Evolutionary conservation across 2,329 filamentous ascomycete species (phyloP).

Genomic region (Orbilia quercus): DNA sequence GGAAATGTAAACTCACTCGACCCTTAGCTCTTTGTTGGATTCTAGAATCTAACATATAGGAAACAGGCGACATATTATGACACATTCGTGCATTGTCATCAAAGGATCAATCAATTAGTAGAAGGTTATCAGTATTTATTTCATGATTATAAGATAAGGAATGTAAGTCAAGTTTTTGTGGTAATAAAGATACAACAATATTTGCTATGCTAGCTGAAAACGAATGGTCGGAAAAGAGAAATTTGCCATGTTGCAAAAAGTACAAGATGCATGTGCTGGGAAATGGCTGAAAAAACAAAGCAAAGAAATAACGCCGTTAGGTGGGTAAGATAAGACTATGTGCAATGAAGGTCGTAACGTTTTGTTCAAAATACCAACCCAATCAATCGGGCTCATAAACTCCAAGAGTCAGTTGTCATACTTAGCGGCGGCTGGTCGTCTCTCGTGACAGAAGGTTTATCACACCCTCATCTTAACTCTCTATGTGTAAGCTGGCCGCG

Average conservation of each 20-base stretch:
- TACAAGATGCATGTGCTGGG: conserved; percentile 6
- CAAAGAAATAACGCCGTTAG: conserved; percentile 8
- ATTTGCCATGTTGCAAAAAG: not conserved
- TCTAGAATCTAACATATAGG: no score
- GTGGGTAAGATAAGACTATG: conserved; percentile 4
- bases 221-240: not conserved
- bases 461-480: not conserved
- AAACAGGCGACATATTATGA: no score
- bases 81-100: no score
- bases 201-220: no score
- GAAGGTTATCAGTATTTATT: no score
- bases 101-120: no score
- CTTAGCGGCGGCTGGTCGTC: no score
- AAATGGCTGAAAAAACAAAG: conserved; percentile 6
- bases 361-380: conserved; percentile 5
- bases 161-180: not conserved
- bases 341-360: conserved; percentile 26
- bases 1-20: no score
- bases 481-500: conserved; percentile 35
- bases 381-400: not conserved
- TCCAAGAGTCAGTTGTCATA: not conserved
- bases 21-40: no score
- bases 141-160: not conserved
- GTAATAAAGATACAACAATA: not conserved
- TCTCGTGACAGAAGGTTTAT: not conserved